These are phyloP conservation scores for Neurospora intermedia DNA, from an alignment of 495 filamentous ascomycete species.

Conservation along the genomic window DNA sequence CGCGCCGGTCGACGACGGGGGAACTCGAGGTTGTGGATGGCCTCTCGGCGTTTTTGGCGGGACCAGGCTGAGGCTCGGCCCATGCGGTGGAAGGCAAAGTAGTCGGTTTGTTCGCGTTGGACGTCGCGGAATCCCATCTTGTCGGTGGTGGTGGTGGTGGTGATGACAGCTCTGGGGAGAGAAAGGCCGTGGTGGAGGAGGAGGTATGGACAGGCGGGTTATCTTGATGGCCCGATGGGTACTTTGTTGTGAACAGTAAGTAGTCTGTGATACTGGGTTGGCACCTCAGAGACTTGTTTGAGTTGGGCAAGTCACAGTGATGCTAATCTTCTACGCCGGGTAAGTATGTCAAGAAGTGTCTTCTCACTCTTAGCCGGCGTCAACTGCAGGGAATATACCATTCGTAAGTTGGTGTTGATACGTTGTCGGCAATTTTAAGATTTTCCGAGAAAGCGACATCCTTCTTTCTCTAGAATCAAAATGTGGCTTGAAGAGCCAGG, in stretches of 20 bases:
- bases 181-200: neutral
- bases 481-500: neutral
- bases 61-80: neutral
- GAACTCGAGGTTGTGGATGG: neutral
- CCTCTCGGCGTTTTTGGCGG: neutral
- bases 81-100: neutral
- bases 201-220: neutral
- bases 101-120: neutral
- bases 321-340: neutral
- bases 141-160: neutral
- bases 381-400: neutral
- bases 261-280: neutral
- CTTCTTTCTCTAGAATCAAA: neutral
- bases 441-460: neutral
- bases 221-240: neutral
- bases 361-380: neutral
- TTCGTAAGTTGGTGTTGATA: neutral
- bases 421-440: neutral
- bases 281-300: neutral
- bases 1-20: neutral
- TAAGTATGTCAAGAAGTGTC: neutral
- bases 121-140: neutral
- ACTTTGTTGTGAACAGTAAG: neutral
- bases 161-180: neutral
- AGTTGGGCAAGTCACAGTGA: neutral